Evolutionary conservation across 192 early-diverging fungal species (phyloP), one percentile per base, ranked within the genome.

Genomic region (Kickxella alabastrina): DNA sequence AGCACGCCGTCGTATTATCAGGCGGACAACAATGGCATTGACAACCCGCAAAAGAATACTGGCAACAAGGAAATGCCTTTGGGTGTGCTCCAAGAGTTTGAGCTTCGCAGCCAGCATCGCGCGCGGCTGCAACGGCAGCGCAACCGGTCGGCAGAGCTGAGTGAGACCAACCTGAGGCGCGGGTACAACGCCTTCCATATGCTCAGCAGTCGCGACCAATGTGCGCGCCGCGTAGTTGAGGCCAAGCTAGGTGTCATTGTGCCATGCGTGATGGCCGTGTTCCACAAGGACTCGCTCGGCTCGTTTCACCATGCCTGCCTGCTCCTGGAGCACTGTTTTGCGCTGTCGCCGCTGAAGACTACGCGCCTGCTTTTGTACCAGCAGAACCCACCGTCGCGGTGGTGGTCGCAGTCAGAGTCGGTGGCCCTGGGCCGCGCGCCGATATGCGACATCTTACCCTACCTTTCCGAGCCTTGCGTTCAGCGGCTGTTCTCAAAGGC

Each of bases 291-390:
- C 54, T 60, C 73, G 37, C 59, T 65, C 35, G 73, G 73, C 21
- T 76, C 73, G 24, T 76, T 76, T 58, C 67, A 76, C 38, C 73
- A 76, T 52, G 65, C 51, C 3, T 69, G 66, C 42, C 13, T 69
- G 53, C 46, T 76, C 50, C 66, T 76, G n/a, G 67, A 76, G 43
- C 62, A 76, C 47, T 76, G 73, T 48, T 65, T 76, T 54, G 47
- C 49, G 22, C 8, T 65, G 32, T 59, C 73, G 26, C 66, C 73
- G 10, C 62, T 76, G 32, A 59, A 58, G 21, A 65, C 67, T 10
- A 53, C 66, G 18, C 57, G 67, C 7, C 41, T 76, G 28, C 43
- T 76, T 41, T 57, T 76, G 23, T 76, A 59, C 54, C 71, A 66
- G 52, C 71, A 75, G 44, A 67, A 66, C 56, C 53, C 62, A 47